These are phyloP conservation scores for Lyophyllum decastes DNA, from an alignment of 768 basidiomycete species.

Conservation along the genomic window DNA sequence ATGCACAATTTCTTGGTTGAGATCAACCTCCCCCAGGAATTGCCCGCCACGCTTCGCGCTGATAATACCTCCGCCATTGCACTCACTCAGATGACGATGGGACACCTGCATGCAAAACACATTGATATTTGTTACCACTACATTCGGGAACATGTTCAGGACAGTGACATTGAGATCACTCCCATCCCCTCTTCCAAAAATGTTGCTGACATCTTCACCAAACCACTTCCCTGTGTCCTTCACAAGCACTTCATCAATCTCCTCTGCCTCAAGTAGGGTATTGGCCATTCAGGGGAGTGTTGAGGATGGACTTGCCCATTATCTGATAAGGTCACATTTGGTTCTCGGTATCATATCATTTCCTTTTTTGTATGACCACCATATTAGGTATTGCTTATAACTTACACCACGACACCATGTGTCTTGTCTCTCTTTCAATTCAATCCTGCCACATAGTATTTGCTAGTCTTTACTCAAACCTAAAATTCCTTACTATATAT, in stretches of 20 bases:
- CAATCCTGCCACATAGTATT: not conserved
- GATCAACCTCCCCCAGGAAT: not conserved
- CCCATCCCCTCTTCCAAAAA: not conserved
- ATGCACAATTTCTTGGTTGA: constrained; percentile 5
- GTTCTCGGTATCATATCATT: not conserved
- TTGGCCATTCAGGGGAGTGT: not conserved
- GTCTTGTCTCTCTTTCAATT: not conserved
- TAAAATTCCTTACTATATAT: not conserved
- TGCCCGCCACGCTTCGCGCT: not conserved
- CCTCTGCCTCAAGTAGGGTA: not conserved
- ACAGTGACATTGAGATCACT: not conserved
- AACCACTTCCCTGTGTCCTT: not conserved
- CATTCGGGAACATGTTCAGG: not conserved
- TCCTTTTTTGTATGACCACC: not conserved
- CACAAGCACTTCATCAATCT: not conserved
- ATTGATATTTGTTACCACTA: not conserved
- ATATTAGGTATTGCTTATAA: not conserved
- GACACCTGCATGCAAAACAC: not conserved
- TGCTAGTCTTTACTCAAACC: not conserved
- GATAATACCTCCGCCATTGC: not conserved
- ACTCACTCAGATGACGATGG: not conserved
- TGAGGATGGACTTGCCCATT: not conserved
- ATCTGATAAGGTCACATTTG: not conserved
- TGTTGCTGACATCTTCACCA: not conserved
- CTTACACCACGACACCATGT: not conserved